Evolutionary conservation across 352 stramenopile species (phyloP).

Genomic region (Elongisporangium prolatum): DNA sequence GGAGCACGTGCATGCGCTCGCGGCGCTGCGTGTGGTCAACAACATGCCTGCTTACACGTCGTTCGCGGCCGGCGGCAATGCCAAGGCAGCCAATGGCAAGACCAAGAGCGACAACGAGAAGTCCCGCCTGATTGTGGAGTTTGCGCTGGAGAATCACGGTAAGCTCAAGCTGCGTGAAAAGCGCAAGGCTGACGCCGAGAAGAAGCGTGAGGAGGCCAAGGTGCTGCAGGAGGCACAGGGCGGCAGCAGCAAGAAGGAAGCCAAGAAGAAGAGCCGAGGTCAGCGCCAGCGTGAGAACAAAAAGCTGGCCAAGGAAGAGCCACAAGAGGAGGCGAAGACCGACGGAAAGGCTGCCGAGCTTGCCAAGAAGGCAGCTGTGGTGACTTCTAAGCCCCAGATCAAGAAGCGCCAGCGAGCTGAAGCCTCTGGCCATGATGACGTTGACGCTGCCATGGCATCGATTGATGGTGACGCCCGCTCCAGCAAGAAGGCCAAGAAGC

Average conservation of each 20-base stretch:
- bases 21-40: slow-evolving; percentile 94
- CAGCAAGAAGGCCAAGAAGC: slow-evolving; percentile 10
- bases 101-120: slow-evolving; percentile 49
- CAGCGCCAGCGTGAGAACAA: slow-evolving; percentile 78
- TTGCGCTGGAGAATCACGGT: slow-evolving; percentile 85
- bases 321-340: slow-evolving; percentile 3
- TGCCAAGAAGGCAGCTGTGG: slow-evolving; percentile 27
- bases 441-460: slow-evolving; percentile 6
- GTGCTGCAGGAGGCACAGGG: slow-evolving; percentile 60
- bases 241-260: slow-evolving; percentile 15
- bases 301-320: slow-evolving; percentile 35
- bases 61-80: slow-evolving; percentile 44
- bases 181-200: slow-evolving; percentile 54
- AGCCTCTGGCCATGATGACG: slow-evolving; percentile 13
- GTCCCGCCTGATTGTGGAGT: slow-evolving; percentile 86
- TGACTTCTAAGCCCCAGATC: slow-evolving; percentile 21
- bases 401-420: slow-evolving; percentile 43
- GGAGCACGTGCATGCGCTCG: slow-evolving; percentile 94
- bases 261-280: slow-evolving; percentile 58
- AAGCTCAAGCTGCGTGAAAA: slow-evolving; percentile 87
- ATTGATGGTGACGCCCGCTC: slow-evolving; percentile 3
- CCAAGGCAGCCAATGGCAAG: slow-evolving; percentile 25
- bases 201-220: slow-evolving; percentile 63
- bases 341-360: slow-evolving; percentile 11
- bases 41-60: slow-evolving; percentile 94